Evolutionary conservation across 2,329 filamentous ascomycete species (phyloP).

Genomic region (Ceratocystis colombiana): DNA sequence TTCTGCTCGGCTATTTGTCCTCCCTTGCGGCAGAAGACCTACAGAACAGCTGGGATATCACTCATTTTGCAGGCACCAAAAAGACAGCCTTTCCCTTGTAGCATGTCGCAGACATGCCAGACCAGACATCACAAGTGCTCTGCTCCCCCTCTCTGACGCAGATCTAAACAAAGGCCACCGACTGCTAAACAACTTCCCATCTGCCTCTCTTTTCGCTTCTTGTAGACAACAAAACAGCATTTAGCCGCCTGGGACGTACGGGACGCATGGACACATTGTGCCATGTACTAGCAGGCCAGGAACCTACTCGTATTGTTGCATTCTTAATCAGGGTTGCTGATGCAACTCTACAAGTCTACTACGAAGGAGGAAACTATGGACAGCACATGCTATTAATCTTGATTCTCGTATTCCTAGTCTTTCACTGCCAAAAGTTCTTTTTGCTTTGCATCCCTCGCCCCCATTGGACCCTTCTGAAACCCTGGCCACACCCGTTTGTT

Average conservation of each 20-base stretch:
- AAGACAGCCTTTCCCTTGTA: neutral
- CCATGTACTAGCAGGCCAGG: neutral
- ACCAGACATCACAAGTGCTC: neutral
- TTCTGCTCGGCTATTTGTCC: neutral
- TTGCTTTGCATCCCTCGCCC: neutral
- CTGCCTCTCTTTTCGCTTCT: neutral
- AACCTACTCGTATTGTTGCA: neutral
- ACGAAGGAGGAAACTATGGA: neutral
- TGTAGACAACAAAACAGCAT: neutral
- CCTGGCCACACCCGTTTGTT: neutral
- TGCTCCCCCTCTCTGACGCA: neutral
- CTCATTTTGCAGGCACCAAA: neutral
- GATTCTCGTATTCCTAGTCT: conserved; percentile 11
- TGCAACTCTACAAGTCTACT: neutral
- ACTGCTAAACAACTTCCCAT: neutral
- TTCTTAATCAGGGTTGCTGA: neutral
- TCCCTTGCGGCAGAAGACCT: conserved; percentile 16
- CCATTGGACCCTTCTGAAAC: neutral
- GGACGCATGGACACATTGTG: neutral
- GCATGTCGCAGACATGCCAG: no score
- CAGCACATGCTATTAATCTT: neutral
- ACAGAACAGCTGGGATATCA: conserved; percentile 5
- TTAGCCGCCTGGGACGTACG: neutral
- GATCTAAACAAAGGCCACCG: neutral
- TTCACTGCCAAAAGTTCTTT: conserved; percentile 6